phyloP scores from a whole-genome alignment of 1,139 yeast species.

The Suhomyces ambrosiae region DNA sequence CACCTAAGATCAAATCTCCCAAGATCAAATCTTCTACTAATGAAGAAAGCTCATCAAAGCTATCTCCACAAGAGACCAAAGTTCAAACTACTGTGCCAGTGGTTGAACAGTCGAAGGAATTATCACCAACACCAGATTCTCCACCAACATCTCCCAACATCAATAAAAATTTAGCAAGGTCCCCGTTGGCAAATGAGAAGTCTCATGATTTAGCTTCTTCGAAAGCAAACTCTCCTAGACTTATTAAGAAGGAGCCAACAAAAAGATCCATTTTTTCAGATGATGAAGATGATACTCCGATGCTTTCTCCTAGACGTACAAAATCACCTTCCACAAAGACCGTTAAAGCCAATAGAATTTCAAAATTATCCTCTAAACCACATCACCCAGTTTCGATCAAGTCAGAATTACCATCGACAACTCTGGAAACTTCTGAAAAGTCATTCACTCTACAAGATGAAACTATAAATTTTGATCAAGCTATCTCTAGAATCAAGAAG shows the following conservation, averaged over 20 bases:
- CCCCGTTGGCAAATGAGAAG: too few species aligned
- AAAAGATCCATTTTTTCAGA: constrained; percentile 11
- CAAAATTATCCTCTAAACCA: constrained; percentile 7
- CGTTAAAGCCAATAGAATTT: constrained; percentile 6
- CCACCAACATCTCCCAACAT: too few species aligned
- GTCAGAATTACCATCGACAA: background rate
- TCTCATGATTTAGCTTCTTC: constrained; percentile 11
- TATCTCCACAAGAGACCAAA: too few species aligned
- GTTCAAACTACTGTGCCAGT: too few species aligned
- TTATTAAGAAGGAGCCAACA: constrained; percentile 3
- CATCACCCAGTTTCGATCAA: constrained; percentile 2
- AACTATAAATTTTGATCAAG: constrained; percentile 25
- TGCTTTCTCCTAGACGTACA: background rate
- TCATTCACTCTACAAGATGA: constrained; percentile 26
- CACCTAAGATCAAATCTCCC: constrained; percentile 5
- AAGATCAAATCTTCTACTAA: constrained; percentile 4
- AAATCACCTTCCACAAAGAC: constrained; percentile 2
- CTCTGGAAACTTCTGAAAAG: background rate
- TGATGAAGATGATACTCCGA: constrained; percentile 9
- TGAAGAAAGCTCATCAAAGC: too few species aligned
- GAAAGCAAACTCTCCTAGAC: constrained; percentile 12
- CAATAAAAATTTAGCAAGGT: too few species aligned
- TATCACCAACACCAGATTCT: too few species aligned
- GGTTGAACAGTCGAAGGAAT: too few species aligned
- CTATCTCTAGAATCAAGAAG: constrained; percentile 21